Base-by-base conservation (phyloP, 1,139 yeast species). In the Kodamaea plutei region DNA sequence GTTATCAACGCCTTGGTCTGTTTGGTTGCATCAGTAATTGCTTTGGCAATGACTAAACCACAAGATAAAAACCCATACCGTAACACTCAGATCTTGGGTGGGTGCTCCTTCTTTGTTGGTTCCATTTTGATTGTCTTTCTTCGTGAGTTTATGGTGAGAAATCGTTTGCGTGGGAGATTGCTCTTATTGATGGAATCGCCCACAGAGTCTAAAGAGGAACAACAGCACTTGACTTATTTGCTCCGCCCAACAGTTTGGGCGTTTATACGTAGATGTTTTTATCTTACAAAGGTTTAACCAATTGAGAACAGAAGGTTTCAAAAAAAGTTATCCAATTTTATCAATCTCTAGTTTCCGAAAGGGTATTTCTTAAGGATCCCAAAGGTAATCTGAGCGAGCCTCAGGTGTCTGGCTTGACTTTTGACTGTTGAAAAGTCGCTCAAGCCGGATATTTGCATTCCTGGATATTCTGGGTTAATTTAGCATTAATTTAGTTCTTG, bases 51-150 rank as follows among this genome's bases (percentile, higher is more conserved):
- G 35, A 56, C 64, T 16, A 54, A 60, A 19, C 31, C 41, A 6
- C 38, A 40, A 8, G 39, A 45, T 25, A 17, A 39, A 1, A 63
- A 60, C 26, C 84, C 84, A 1, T 80, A 65, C 41, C 48, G 76
- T 8, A 67, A 76, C 47, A 64, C 82, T 8, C 87, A 80, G 45
- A 68, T 79, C 1, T 76, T 78, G 44, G 71, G 76, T 8, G 84
- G 84, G 2, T 46, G 60, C 18, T 54, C 72, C 26, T 71, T 69
- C 38, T 38, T 70, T 10, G 59, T 54, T 6, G 47, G 58, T 8
- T 35, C 50, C 7, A 9, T 62, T 4, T 23, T 64, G 7, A 41
- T 63, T 41, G 28, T 64, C 2, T 43, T 58, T 5, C 46, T 62
- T 17, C 44, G 73, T 40, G 64, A 57, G 31, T 55, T 52, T 49